Evolutionary conservation across 805 yeast genomes (phyloP).

Genomic region (Candida khao-thaluensis): DNA sequence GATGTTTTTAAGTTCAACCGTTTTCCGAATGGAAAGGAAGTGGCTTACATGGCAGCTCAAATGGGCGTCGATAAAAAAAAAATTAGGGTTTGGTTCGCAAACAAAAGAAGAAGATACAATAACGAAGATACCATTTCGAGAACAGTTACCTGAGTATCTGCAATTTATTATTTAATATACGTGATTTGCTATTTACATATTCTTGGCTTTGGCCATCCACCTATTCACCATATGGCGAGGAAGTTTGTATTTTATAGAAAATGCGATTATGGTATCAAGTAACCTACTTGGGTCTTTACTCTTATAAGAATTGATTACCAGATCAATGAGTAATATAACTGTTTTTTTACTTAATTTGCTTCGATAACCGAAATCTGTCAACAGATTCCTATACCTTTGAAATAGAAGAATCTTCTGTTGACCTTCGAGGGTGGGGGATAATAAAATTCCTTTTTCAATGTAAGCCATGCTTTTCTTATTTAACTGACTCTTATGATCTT

Average conservation of each 20-base stretch:
- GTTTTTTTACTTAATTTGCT: constrained; percentile 14
- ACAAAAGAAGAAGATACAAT: background rate
- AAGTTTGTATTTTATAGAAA: constrained; percentile 2
- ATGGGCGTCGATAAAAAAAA: background rate
- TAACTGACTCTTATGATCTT: constrained; percentile 20
- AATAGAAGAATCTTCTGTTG: constrained; percentile 18
- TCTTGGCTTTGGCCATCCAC: background rate
- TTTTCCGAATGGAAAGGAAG: background rate
- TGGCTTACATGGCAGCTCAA: background rate
- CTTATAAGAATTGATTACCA: constrained; percentile 10
- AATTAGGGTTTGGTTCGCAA: background rate
- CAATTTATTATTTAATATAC: no score
- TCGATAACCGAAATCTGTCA: constrained; percentile 17
- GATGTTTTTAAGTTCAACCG: no score
- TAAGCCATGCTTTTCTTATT: constrained; percentile 14
- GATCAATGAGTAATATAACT: constrained; percentile 14
- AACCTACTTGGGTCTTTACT: background rate
- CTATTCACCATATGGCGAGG: constrained; percentile 7
- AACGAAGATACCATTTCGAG: no score
- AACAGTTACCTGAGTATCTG: no score
- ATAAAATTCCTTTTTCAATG: constrained; percentile 29
- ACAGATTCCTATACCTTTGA: constrained; percentile 10
- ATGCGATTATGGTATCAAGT: background rate
- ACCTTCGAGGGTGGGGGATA: constrained; percentile 16
- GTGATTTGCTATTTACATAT: no score